A percentile compares a stretch with the other conserved stretches of the same genome.
phyloP scores from a whole-genome alignment of 2,329 filamentous ascomycete species.

The Neonectria hederae region DNA sequence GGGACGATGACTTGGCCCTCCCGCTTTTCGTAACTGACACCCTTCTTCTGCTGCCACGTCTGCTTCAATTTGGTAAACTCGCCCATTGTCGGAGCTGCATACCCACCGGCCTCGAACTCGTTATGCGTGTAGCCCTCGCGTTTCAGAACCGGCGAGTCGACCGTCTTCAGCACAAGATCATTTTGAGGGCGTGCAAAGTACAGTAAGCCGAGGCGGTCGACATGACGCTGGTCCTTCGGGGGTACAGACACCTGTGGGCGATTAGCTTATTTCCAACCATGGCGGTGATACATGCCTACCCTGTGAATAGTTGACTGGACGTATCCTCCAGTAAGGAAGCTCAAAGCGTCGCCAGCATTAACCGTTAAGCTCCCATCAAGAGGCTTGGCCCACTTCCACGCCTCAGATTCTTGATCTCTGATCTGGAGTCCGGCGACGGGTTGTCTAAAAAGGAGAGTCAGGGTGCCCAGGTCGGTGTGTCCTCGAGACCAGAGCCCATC shows the following conservation, averaged over 20 bases:
- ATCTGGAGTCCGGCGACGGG: conserved; percentile 67
- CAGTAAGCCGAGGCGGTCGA: conserved; percentile 59
- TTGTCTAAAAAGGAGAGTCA: conserved; percentile 67
- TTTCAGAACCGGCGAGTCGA: conserved; percentile 51
- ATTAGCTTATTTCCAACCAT: background rate
- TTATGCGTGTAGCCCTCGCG: conserved; percentile 47
- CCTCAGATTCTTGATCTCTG: conserved; percentile 53
- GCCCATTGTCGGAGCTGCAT: conserved; percentile 48
- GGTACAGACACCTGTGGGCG: conserved; percentile 47
- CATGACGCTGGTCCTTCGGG: conserved; percentile 53
- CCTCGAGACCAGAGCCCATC: conserved; percentile 56
- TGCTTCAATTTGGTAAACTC: conserved; percentile 51
- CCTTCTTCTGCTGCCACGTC: conserved; percentile 50
- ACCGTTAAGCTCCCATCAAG: conserved; percentile 61
- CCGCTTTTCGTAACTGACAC: conserved; percentile 34
- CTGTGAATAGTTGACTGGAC: conserved; percentile 55
- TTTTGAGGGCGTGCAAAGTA: conserved; percentile 61
- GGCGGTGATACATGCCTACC: conserved; percentile 23
- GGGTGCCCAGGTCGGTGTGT: conserved; percentile 65
- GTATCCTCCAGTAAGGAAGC: conserved; percentile 59
- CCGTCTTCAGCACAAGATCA: conserved; percentile 48
- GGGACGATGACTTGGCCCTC: conserved; percentile 49
- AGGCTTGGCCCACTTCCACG: conserved; percentile 62
- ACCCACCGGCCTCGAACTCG: conserved; percentile 48
- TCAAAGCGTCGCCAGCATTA: conserved; percentile 60